Percentiles rank a stretch among this genome's conserved stretches.
Conservation (phyloP, 2,329 filamentous ascomycete species). For the Lasiodiplodia hormozganensis region DNA sequence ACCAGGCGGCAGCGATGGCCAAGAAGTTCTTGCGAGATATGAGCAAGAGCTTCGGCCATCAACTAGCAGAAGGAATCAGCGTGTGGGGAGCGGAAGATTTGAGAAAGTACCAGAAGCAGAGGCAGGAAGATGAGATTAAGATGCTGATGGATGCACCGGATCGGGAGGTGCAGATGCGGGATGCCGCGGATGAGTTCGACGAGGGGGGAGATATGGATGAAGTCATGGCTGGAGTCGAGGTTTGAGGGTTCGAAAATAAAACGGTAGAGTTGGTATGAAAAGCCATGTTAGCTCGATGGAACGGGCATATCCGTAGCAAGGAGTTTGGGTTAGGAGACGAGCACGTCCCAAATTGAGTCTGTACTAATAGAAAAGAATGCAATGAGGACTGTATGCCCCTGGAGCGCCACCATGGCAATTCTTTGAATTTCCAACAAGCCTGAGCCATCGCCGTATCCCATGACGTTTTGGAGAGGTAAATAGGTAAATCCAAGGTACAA, state of each 20-base stretch:
- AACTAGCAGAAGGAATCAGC: slow-evolving; percentile 89
- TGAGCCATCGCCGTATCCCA: no score
- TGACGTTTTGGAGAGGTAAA: no score
- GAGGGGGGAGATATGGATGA: slow-evolving; percentile 45
- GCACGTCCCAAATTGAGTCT: not conserved
- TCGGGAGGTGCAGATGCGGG: slow-evolving; percentile 38
- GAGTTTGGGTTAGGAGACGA: not conserved
- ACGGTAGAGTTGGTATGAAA: no score
- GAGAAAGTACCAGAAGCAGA: slow-evolving; percentile 76
- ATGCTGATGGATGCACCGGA: slow-evolving; percentile 62
- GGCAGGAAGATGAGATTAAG: slow-evolving; percentile 71
- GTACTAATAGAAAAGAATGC: not conserved
- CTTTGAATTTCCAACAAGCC: no score
- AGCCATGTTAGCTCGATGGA: not conserved
- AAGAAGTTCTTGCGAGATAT: slow-evolving; percentile 90
- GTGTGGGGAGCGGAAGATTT: slow-evolving; percentile 88
- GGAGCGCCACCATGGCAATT: no score
- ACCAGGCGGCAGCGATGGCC: slow-evolving; percentile 89
- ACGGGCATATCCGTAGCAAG: not conserved
- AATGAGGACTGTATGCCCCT: not conserved
- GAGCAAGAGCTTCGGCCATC: slow-evolving; percentile 84
- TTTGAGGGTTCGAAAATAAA: not conserved
- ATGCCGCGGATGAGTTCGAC: slow-evolving; percentile 43
- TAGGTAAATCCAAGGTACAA: no score
- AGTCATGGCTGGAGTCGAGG: slow-evolving; percentile 43